Conservation (phyloP, 73 alveolate genomes). For the Durusdinium trenchii region DNA sequence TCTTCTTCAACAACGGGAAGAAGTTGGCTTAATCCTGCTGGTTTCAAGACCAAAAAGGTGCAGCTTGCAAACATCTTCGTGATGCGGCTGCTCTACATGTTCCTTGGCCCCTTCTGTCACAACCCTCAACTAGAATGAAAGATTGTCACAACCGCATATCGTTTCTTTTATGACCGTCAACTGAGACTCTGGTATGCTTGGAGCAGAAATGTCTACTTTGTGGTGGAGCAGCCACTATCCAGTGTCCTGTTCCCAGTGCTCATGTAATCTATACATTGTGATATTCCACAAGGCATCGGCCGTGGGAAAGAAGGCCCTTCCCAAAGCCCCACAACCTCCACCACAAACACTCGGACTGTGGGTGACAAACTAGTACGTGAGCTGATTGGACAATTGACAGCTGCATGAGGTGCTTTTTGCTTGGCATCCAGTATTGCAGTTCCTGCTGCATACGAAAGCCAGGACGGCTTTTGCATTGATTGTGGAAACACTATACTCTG, state of each 20-base stretch:
- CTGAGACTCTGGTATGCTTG: not conserved
- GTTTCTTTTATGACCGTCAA: not conserved
- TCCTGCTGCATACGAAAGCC: not conserved
- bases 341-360: not conserved
- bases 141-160: not conserved
- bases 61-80: not conserved
- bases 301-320: not conserved
- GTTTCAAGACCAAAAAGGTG: not conserved
- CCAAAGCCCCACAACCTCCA: too few species aligned
- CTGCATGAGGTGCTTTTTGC: constrained; percentile 2
- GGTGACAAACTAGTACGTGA: not conserved
- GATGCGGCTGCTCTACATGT: constrained; percentile 14
- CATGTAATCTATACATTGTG: not conserved
- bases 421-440: constrained; percentile 1
- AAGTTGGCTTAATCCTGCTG: not conserved
- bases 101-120: not conserved
- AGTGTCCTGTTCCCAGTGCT: not conserved
- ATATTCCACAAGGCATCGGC: not conserved
- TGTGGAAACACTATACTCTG: not conserved
- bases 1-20: not conserved
- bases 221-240: not conserved
- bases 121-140: not conserved
- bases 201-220: not conserved
- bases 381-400: not conserved
- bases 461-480: not conserved